These are phyloP conservation scores for Phialemoniopsis sp. DNA, from an alignment of 2,329 filamentous ascomycete genomes.

Conservation along the genomic window DNA sequence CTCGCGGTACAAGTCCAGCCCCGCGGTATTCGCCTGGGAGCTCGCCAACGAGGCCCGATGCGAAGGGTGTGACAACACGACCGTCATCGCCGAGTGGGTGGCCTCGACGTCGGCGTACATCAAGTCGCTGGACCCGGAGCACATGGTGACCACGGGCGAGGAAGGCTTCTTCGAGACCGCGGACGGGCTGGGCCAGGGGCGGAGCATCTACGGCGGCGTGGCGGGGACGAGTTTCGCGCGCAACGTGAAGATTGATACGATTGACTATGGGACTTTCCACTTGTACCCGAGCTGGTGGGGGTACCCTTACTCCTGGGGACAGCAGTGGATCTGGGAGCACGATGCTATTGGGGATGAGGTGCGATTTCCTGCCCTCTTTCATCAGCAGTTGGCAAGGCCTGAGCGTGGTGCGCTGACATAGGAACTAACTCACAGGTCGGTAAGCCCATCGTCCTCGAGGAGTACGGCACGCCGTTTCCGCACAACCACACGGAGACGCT, in stretches of 20 bases:
- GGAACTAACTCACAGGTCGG: not conserved
- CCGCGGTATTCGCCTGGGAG: constrained; percentile 51
- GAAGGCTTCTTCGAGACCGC: constrained; percentile 42
- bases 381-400: no score
- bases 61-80: constrained; percentile 37
- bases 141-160: constrained; percentile 63
- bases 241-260: constrained; percentile 45
- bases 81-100: constrained; percentile 56
- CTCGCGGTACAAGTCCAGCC: constrained; percentile 39
- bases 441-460: constrained; percentile 6
- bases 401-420: no score
- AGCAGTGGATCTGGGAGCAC: constrained; percentile 10
- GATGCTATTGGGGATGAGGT: constrained; percentile 4
- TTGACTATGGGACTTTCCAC: constrained; percentile 51
- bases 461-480: constrained; percentile 6
- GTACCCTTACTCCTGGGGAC: constrained; percentile 4
- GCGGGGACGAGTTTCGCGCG: constrained; percentile 43
- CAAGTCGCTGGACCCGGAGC: constrained; percentile 56
- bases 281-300: constrained; percentile 31
- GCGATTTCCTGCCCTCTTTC: not conserved
- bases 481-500: constrained; percentile 1
- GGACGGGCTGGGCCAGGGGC: constrained; percentile 26
- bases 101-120: constrained; percentile 54
- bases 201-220: constrained; percentile 46
- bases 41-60: constrained; percentile 55